Conservation (phyloP, 495 filamentous ascomycete species). For the Copromyces sp. region DNA sequence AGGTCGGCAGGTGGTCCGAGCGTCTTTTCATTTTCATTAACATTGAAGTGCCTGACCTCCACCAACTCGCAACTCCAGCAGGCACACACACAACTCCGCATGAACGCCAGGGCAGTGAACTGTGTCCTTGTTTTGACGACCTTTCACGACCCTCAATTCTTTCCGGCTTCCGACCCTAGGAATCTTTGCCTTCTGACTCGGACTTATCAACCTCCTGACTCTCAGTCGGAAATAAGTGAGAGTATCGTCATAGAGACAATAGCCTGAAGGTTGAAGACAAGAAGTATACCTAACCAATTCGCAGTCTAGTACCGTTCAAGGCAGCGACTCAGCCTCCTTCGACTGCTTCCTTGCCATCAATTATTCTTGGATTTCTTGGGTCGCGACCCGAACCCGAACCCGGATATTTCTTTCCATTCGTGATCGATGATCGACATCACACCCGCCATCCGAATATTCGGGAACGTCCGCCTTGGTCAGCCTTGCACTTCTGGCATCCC, state of each 20-base stretch:
- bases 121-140: background rate
- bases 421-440: background rate
- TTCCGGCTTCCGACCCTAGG: background rate
- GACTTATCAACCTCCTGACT: background rate
- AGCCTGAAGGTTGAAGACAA: no score
- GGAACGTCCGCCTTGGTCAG: background rate
- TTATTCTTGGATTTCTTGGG: background rate
- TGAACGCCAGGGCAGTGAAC: background rate
- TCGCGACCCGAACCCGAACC: background rate
- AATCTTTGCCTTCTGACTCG: background rate
- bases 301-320: background rate
- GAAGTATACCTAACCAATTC: no score
- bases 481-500: background rate
- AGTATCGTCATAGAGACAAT: background rate
- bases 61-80: background rate
- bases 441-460: background rate
- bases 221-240: background rate
- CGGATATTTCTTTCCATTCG: background rate
- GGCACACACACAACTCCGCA: background rate
- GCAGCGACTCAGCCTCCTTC: background rate
- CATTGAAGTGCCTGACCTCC: background rate
- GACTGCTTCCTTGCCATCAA: background rate
- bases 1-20: background rate
- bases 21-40: background rate
- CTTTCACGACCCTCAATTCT: background rate